phyloP scores from a whole-genome alignment of 257 asterid species.

The Craterostigma plantagineum region DNA sequence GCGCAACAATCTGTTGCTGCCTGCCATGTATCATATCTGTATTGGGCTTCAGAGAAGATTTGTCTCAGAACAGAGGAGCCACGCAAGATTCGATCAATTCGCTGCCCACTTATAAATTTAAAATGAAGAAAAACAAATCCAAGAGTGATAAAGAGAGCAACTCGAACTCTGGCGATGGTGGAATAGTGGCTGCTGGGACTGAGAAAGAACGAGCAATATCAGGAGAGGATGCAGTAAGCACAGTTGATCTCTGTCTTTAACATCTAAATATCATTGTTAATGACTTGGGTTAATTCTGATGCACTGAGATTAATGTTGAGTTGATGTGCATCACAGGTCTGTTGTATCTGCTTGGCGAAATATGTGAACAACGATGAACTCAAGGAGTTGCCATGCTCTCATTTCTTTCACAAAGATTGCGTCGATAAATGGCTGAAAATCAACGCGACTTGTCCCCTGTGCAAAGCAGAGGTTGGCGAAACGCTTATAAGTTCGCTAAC shows the following conservation, averaged over 20 bases:
- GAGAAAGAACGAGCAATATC: slow-evolving; percentile 51
- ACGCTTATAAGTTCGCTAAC: slow-evolving; percentile 29
- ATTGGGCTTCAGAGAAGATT: slow-evolving; percentile 54
- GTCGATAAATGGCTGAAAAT: slow-evolving; percentile 68
- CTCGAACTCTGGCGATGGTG: slow-evolving; percentile 25
- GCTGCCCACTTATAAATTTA: slow-evolving; percentile 54
- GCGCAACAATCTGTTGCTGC: slow-evolving; percentile 67
- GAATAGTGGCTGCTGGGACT: slow-evolving; percentile 64
- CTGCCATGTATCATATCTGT: slow-evolving; percentile 62
- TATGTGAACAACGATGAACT: slow-evolving; percentile 60
- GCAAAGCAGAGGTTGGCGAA: slow-evolving; percentile 64
- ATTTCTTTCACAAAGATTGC: slow-evolving; percentile 64
- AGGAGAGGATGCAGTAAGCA: slow-evolving; percentile 61
- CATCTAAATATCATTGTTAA: neutral
- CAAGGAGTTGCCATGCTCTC: slow-evolving; percentile 49
- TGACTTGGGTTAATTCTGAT: neutral
- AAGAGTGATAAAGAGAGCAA: slow-evolving; percentile 17
- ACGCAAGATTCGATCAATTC: slow-evolving; percentile 56
- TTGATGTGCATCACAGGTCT: slow-evolving; percentile 26
- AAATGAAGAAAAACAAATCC: slow-evolving; percentile 26
- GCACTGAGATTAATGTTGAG: neutral
- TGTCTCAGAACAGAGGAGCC: slow-evolving; percentile 50
- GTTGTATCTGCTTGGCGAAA: slow-evolving; percentile 64
- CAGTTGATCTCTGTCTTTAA: neutral
- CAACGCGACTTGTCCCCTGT: slow-evolving; percentile 58